Evolutionary conservation across 73 alveolate genomes (phyloP), one percentile per base, ranked within the genome.

Genomic region (Halteria grandinella): DNA sequence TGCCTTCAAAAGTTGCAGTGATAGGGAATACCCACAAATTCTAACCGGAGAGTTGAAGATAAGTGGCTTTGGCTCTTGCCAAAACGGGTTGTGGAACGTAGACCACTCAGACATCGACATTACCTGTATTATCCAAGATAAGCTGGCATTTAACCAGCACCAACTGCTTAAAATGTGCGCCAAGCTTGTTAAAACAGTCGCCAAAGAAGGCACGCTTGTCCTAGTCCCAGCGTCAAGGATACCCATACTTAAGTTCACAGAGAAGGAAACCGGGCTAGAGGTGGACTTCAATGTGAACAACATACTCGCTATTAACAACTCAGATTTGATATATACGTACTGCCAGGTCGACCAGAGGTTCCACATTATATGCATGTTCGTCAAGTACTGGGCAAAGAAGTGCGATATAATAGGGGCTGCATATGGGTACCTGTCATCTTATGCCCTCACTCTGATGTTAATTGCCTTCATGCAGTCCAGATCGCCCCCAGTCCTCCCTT

Each of bases 281-380:
- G 63, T 78, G 33, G 97, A 91, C 84, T 62, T 91, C 36, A 78
- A 88, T 17, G 91, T 91, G 36, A 89, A 87, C 69, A 91, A 85
- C 55, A 59, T 73, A 29, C 58, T 86, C 51, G 95, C 91, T 15
- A 71, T 91, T 53, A 18, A 40, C 52, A 91, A 91, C 58, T 86
- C 97, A 14, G 72, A 83, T 29, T 71, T 91, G 76, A 86, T 88
- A 10, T 51, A 77, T 58, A 55, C 75, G 55, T 91, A 91, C 69
- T 69, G 90, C 60, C 64, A 82, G 58, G 36, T 86, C 23, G 97
- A 91, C 57, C 93, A 91, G 75, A 80, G 97, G 53, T 89, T 87
- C 81, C 97, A 91, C 53, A 82, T 91, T 51, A 44, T 91, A 34
- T 87, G 85, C 32, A 69, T 69, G 14, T 91, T 81, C 74, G 32